Conservation (phyloP, 495 filamentous ascomycete species). For the Aspergillus haitiensis region DNA sequence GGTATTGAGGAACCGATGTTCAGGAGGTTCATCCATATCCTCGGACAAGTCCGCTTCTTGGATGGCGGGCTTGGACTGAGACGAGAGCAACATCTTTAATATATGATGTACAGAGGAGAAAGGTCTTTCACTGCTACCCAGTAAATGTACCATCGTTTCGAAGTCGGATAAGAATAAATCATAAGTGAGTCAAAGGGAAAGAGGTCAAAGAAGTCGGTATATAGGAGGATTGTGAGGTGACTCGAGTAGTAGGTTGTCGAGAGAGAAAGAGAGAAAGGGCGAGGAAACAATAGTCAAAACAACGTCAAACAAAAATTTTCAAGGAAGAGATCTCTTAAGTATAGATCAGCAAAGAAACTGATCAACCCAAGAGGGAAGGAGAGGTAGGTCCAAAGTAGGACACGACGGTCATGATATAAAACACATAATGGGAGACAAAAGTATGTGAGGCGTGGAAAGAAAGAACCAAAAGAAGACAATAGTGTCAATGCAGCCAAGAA, state of each 20-base stretch:
- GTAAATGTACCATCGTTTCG: slow-evolving; percentile 43
- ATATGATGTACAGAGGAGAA: slow-evolving; percentile 44
- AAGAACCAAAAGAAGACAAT: slow-evolving; percentile 26
- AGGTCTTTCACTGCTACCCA: slow-evolving; percentile 35
- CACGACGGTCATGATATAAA: slow-evolving; percentile 49
- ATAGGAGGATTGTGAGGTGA: slow-evolving; percentile 9
- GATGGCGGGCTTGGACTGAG: slow-evolving; percentile 39
- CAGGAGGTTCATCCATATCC: slow-evolving; percentile 54
- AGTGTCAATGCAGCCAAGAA: slow-evolving; percentile 34
- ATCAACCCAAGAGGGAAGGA: slow-evolving; percentile 34
- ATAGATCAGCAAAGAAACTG: slow-evolving; percentile 37
- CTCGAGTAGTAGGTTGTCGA: slow-evolving; percentile 10
- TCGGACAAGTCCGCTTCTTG: slow-evolving; percentile 48
- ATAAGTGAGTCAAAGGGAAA: slow-evolving; percentile 9
- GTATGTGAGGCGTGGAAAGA: slow-evolving; percentile 20
- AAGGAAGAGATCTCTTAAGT: slow-evolving; percentile 30
- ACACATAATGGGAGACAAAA: slow-evolving; percentile 31
- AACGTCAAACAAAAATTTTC: slow-evolving; percentile 17
- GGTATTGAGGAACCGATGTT: slow-evolving; percentile 37
- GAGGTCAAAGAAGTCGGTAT: slow-evolving; percentile 8
- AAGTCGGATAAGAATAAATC: slow-evolving; percentile 18
- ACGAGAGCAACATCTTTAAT: slow-evolving; percentile 49
- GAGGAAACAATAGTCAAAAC: slow-evolving; percentile 16
- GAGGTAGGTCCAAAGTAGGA: slow-evolving; percentile 40
- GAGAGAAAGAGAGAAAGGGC: slow-evolving; percentile 1